Percentiles rank a stretch among this genome's conserved stretches.
Evolutionary conservation across 2,329 filamentous ascomycete genomes (phyloP).

Genomic region (Pseudopyricularia cyperi): DNA sequence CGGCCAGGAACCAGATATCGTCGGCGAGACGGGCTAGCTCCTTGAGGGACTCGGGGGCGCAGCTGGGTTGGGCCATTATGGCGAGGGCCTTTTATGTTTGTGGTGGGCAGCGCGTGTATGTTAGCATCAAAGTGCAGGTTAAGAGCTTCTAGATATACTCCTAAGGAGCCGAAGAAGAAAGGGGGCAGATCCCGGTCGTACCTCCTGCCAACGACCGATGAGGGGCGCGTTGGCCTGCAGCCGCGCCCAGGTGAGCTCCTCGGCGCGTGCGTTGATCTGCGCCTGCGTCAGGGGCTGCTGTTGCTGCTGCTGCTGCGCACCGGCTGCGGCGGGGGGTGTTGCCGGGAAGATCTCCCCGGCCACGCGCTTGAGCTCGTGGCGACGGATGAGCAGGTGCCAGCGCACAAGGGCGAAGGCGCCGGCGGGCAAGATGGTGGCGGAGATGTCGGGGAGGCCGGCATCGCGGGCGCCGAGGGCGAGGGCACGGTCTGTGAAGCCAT

Average conservation of each 20-base stretch:
- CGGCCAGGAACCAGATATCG: conserved; percentile 81
- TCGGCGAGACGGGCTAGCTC: conserved; percentile 78
- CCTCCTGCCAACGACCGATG: conserved; percentile 75
- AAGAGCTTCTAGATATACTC: background rate
- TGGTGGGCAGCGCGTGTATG: background rate
- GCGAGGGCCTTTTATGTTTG: conserved; percentile 54
- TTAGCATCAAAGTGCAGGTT: background rate
- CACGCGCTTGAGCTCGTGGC: conserved; percentile 40
- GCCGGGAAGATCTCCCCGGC: conserved; percentile 24
- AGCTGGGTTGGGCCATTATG: conserved; percentile 74
- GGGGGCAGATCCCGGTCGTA: conserved; percentile 25
- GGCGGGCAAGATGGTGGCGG: conserved; percentile 66
- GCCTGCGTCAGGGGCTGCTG: conserved; percentile 15
- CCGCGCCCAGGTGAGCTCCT: conserved; percentile 61
- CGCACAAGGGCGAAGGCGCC: conserved; percentile 72
- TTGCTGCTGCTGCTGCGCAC: too few species aligned
- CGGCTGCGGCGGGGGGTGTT: background rate
- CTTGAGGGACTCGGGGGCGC: conserved; percentile 60
- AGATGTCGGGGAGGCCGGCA: conserved; percentile 75
- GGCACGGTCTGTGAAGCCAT: conserved; percentile 68
- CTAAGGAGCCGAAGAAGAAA: background rate
- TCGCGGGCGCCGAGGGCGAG: conserved; percentile 70
- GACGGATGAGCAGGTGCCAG: conserved; percentile 60
- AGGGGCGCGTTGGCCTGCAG: conserved; percentile 62
- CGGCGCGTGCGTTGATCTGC: conserved; percentile 48